Conservation (phyloP, 2,329 filamentous ascomycete species). For the Aspergillus tamarii region DNA sequence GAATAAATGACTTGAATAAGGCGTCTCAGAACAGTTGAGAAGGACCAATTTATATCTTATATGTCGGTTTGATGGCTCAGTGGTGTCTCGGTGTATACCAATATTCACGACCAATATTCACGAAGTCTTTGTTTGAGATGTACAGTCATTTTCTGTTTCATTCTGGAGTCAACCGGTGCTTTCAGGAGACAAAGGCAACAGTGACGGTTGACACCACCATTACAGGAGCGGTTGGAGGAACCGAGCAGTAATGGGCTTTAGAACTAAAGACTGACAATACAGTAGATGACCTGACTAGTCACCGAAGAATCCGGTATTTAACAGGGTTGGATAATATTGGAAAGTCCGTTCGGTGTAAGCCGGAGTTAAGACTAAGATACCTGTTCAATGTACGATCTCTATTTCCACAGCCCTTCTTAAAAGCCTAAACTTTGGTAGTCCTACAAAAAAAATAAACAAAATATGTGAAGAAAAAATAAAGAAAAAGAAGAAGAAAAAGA, state of each 20-base stretch:
- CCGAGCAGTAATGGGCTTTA: neutral
- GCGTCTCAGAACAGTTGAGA: neutral
- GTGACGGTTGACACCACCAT: neutral
- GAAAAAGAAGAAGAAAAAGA: too few species aligned
- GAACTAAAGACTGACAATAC: neutral
- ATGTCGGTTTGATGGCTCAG: neutral
- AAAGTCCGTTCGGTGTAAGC: too few species aligned
- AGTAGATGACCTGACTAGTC: too few species aligned
- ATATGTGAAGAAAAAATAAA: too few species aligned
- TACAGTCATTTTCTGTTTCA: neutral
- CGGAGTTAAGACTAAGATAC: too few species aligned
- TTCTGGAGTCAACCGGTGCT: neutral
- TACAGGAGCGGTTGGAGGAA: neutral
- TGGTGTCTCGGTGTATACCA: neutral
- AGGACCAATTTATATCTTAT: neutral
- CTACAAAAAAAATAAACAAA: too few species aligned
- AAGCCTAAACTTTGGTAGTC: too few species aligned
- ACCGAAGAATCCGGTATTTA: too few species aligned
- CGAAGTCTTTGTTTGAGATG: neutral
- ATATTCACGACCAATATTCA: neutral
- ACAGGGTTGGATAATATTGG: too few species aligned
- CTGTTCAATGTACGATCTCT: too few species aligned
- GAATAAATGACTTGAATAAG: neutral
- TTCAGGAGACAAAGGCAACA: neutral
- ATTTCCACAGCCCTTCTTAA: too few species aligned